Evolutionary conservation across 2,329 filamentous ascomycete genomes (phyloP), one percentile per base, ranked within the genome.

Genomic region (Cladosporium phlei): DNA sequence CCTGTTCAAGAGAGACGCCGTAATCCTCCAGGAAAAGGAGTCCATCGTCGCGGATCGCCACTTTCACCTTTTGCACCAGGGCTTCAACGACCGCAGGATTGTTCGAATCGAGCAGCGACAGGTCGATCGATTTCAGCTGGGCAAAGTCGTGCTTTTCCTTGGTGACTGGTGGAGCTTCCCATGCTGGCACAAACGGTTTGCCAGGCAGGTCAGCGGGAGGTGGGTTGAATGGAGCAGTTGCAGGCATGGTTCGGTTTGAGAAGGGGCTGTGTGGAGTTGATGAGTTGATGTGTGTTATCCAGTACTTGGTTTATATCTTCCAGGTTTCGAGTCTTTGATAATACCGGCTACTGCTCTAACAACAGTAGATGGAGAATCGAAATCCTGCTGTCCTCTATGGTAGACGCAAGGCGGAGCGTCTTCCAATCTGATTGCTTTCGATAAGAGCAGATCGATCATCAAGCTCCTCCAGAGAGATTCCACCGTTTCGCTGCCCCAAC

Each of bases 11-110:
- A 2, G 71, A 74, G 19, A 76, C 57, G 12, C 73, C 73, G 48
- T 76, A 75, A 57, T 77, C 73, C 51, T 73, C 69, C 0, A 76
- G 59, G 55, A 74, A 75, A 4, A 65, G 52, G 44, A 65, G 64
- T 1, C 62, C 63, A 33, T 65, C 63, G 10, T 64, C 58, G 7
- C 57, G 56, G 21, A 65, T 64, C 5, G 63, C 63, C 11, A 43
- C 54, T 50, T 63, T 64, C 14, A 62, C 60, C 22, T 69, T 65
- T 33, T 71, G 55, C 3, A 76, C 65, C 3, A 76, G 65, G 2
- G 62, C 51, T 12, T 70, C 64, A 2, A 74, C 69, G 0, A 74
- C 67, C 2, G 52, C 47, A 16, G 58, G 59, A 22, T 64, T 58
- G 9, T 61, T 55, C 8, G 59, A 63, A 35, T 65, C 61, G 11